Conservation (phyloP, 2,329 filamentous ascomycete genomes). For the Fusarium annulatum region DNA sequence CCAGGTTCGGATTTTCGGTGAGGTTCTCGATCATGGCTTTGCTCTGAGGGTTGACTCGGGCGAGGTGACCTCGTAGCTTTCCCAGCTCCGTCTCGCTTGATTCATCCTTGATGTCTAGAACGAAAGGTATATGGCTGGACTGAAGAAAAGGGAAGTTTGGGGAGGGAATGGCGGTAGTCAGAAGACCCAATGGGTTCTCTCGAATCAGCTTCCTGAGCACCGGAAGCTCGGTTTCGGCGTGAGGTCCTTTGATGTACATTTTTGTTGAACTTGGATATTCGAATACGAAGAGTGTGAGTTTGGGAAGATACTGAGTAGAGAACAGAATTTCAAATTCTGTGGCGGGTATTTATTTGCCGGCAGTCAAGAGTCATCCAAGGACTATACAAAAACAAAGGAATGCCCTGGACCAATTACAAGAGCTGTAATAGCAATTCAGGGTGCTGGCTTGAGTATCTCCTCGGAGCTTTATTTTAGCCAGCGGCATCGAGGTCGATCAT, state of each 20-base stretch:
- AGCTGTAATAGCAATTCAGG: not conserved
- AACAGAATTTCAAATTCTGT: not conserved
- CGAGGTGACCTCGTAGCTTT: constrained; percentile 69
- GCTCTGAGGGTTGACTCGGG: constrained; percentile 70
- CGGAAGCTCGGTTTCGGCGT: constrained; percentile 62
- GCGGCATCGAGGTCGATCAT: not conserved
- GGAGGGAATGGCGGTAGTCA: constrained; percentile 71
- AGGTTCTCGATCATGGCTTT: constrained; percentile 67
- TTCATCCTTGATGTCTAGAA: constrained; percentile 63
- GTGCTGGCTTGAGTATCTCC: constrained; percentile 1
- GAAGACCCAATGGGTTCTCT: constrained; percentile 69
- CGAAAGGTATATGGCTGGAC: constrained; percentile 69
- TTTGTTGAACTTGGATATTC: not conserved
- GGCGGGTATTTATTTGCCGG: not conserved
- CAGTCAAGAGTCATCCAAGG: not conserved
- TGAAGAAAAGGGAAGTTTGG: constrained; percentile 62
- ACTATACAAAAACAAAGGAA: not conserved
- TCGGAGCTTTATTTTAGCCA: not conserved
- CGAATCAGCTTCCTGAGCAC: constrained; percentile 66
- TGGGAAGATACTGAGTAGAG: not conserved
- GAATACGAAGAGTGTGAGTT: rapidly evolving
- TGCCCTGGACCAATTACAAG: not conserved
- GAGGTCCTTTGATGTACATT: constrained; percentile 69
- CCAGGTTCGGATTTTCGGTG: constrained; percentile 22
- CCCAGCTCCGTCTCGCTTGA: constrained; percentile 53